Percentiles rank a stretch among this genome's conserved stretches.
Conservation (phyloP, 108 stramenopile species). For the Licmophora abbreviata region DNA sequence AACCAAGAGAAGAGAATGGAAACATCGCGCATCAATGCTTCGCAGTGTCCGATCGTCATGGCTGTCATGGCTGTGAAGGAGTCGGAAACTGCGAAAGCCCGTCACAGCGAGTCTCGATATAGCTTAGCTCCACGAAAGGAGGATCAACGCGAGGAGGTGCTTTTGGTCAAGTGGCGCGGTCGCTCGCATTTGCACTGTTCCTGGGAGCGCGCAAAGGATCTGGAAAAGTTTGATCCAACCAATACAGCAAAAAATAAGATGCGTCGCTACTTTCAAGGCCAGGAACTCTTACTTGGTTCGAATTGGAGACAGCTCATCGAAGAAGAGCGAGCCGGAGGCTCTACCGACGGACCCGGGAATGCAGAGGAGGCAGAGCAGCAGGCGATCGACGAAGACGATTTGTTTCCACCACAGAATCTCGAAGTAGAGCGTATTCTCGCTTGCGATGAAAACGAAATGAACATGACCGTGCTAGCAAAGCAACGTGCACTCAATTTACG, state of each 20-base stretch:
- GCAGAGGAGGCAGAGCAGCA: conserved; percentile 17
- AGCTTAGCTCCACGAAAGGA: background rate
- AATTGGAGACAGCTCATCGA: conserved; percentile 66
- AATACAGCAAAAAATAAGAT: conserved; percentile 73
- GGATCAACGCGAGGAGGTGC: conserved; percentile 50
- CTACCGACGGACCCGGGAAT: background rate
- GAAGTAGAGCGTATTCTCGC: conserved; percentile 76
- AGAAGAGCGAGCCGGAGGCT: conserved; percentile 27
- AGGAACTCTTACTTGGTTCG: conserved; percentile 50
- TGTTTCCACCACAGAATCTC: conserved; percentile 47
- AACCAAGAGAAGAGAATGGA: conserved; percentile 65
- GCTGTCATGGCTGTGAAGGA: conserved; percentile 37
- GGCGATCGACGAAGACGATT: conserved; percentile 65
- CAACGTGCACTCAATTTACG: conserved; percentile 65
- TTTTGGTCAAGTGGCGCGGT: conserved; percentile 82
- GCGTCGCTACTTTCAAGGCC: conserved; percentile 50
- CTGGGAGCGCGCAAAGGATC: conserved; percentile 71
- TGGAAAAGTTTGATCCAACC: conserved; percentile 60
- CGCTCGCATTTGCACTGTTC: conserved; percentile 69
- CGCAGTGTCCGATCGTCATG: conserved; percentile 53
- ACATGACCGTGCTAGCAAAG: conserved; percentile 62
- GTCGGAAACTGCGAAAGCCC: conserved; percentile 9
- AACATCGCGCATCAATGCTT: conserved; percentile 56
- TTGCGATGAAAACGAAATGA: conserved; percentile 80
- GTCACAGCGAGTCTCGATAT: conserved; percentile 15